A percentile compares a stretch with the other conserved stretches of the same genome.
phyloP scores from a whole-genome alignment of 768 basidiomycete genomes.

The Galerina marginata region DNA sequence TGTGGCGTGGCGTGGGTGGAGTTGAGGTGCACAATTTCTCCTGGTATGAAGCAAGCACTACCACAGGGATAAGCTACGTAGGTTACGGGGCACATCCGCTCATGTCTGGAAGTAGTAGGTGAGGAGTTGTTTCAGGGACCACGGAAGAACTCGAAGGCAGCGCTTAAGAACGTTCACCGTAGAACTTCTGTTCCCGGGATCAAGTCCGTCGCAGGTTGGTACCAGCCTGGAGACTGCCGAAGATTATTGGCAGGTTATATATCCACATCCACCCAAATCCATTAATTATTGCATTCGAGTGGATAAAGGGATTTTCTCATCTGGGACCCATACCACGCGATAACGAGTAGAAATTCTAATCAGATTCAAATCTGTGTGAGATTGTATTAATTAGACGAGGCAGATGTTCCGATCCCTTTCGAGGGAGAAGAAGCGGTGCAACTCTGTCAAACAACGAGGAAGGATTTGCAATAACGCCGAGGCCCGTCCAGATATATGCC shows the following conservation, averaged over 20 bases:
- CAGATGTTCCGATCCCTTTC: slow-evolving; percentile 9
- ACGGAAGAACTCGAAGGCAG: slow-evolving; percentile 8
- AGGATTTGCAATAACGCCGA: slow-evolving; percentile 19
- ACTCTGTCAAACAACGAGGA: slow-evolving; percentile 8
- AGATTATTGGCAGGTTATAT: background rate
- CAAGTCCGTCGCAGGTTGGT: background rate
- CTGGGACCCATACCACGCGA: slow-evolving; percentile 7
- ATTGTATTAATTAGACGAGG: background rate
- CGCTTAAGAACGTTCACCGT: background rate
- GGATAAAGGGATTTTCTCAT: background rate
- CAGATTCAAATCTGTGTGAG: slow-evolving; percentile 11
- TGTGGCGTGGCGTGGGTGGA: too few species aligned
- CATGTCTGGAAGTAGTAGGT: background rate
- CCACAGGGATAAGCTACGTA: too few species aligned
- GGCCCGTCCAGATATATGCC: slow-evolving; percentile 9
- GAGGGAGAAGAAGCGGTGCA: slow-evolving; percentile 7
- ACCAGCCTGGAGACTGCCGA: slow-evolving; percentile 6
- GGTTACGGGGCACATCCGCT: too few species aligned
- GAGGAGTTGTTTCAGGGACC: background rate
- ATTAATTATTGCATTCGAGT: background rate
- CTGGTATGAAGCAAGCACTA: too few species aligned
- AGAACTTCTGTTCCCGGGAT: slow-evolving; percentile 3
- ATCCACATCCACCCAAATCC: background rate
- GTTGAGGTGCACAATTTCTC: too few species aligned
- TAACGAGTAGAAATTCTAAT: slow-evolving; percentile 4